These are phyloP conservation scores for Stachybotrys chlorohalonatus DNA, from an alignment of 2,329 filamentous ascomycete genomes.

Conservation along the genomic window DNA sequence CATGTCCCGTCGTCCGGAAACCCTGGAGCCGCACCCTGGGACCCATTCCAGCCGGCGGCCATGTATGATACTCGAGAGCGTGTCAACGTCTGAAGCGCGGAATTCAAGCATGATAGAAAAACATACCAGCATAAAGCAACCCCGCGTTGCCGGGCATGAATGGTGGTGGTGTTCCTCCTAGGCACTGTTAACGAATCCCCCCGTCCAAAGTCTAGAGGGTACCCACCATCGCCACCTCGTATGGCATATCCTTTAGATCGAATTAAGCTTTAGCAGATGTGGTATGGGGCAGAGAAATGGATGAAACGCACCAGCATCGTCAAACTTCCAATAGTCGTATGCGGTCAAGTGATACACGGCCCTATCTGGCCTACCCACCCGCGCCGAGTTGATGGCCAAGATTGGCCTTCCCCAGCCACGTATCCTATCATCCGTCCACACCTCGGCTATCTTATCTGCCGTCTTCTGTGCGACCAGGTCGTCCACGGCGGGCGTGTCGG, in stretches of 20 bases:
- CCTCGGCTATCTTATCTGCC: slow-evolving; percentile 25
- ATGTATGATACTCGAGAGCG: slow-evolving; percentile 23
- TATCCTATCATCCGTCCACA: slow-evolving; percentile 31
- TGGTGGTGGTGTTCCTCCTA: slow-evolving; percentile 15
- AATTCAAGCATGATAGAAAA: rapidly evolving
- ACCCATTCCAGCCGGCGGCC: slow-evolving; percentile 16
- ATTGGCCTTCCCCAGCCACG: slow-evolving; percentile 38
- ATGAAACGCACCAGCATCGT: slow-evolving; percentile 21
- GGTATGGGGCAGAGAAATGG: no score
- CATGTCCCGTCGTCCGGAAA: slow-evolving; percentile 25
- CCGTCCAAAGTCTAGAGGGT: not conserved
- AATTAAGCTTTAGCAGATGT: not conserved
- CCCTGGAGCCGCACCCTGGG: slow-evolving; percentile 18
- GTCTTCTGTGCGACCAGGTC: slow-evolving; percentile 23
- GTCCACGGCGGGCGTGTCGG: slow-evolving; percentile 27
- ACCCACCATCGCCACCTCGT: slow-evolving; percentile 14
- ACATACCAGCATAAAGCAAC: slow-evolving; percentile 19
- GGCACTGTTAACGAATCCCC: not conserved
- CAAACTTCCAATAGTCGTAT: slow-evolving; percentile 31
- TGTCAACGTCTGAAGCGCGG: not conserved
- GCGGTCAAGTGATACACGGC: slow-evolving; percentile 31
- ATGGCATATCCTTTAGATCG: slow-evolving; percentile 13
- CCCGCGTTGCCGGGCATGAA: slow-evolving; percentile 29
- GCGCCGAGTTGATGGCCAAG: slow-evolving; percentile 34
- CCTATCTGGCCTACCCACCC: slow-evolving; percentile 29